A percentile compares a stretch with the other conserved stretches of the same genome.
Conservation (phyloP, 108 stramenopile species). For the Pseudonitzschia multiseries region DNA sequence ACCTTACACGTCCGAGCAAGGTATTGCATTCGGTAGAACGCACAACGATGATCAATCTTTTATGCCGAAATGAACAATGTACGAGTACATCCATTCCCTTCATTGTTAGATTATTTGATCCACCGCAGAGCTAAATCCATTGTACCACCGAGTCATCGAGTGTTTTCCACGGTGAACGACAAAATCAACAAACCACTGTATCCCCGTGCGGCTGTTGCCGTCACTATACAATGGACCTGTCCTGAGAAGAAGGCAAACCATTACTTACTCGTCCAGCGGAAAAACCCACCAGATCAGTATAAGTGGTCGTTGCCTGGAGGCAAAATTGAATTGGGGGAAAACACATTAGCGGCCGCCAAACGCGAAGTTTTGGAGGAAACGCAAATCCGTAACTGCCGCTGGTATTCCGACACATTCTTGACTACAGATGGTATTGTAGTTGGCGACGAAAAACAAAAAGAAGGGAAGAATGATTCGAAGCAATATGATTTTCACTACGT, state of each 20-base stretch:
- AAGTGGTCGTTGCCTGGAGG: constrained; percentile 73
- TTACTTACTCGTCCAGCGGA: constrained; percentile 60
- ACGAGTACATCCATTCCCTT: too few relatives aligned
- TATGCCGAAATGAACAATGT: too few relatives aligned
- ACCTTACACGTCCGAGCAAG: too few relatives aligned
- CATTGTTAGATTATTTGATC: too few relatives aligned
- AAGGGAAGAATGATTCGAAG: constrained; percentile 22
- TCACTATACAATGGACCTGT: constrained; percentile 24
- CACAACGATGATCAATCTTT: too few relatives aligned
- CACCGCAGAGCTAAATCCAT: too few relatives aligned
- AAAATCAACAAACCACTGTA: neutral
- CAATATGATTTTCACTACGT: constrained; percentile 43
- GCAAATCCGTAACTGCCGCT: constrained; percentile 15
- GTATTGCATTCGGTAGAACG: too few relatives aligned
- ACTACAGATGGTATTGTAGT: constrained; percentile 36
- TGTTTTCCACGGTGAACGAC: too few relatives aligned
- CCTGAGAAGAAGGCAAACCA: neutral
- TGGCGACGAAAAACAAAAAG: neutral
- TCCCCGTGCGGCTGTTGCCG: constrained; percentile 40
- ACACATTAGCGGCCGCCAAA: constrained; percentile 54
- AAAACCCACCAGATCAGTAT: constrained; percentile 67
- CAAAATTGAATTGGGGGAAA: constrained; percentile 64
- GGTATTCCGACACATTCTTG: constrained; percentile 31
- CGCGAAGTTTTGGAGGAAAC: constrained; percentile 74
- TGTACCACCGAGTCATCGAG: too few relatives aligned